phyloP scores from a whole-genome alignment of 176 grass and related monocot genomes.

The Hyparrhenia diplandra region DNA sequence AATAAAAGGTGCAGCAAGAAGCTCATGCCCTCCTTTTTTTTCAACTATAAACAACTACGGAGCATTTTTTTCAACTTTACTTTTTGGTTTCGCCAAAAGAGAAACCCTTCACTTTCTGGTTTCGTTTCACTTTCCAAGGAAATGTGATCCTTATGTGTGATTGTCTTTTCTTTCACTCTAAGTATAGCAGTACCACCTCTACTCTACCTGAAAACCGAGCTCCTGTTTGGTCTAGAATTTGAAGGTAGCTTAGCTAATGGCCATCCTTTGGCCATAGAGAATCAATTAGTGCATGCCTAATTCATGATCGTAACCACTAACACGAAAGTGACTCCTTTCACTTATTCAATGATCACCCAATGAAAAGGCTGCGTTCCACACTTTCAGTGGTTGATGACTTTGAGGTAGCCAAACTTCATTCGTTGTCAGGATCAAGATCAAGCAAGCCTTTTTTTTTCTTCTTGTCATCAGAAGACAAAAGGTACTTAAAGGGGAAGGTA shows the following conservation, averaged over 20 bases:
- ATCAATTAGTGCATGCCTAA: not conserved
- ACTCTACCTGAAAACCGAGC: not conserved
- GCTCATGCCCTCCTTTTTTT: not conserved
- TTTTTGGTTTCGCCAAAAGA: not conserved
- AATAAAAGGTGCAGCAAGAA: not conserved
- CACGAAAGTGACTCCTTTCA: not conserved
- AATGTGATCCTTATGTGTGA: not conserved
- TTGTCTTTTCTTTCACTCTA: slow-evolving; percentile 4
- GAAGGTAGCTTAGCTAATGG: not conserved
- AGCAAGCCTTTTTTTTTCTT: no score
- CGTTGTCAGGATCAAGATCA: slow-evolving; percentile 5
- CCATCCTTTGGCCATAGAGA: not conserved
- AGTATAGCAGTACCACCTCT: not conserved
- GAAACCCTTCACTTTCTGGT: not conserved
- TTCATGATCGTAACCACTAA: not conserved
- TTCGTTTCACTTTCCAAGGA: not conserved
- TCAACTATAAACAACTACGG: not conserved
- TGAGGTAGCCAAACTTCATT: not conserved
- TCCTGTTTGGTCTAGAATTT: not conserved
- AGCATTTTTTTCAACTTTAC: not conserved
- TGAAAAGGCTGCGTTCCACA: not conserved
- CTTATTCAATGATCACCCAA: not conserved
- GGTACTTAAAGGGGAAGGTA: not conserved
- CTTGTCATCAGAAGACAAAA: no score
- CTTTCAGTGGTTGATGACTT: slow-evolving; percentile 4